These are phyloP conservation scores for Eucalyptus urophylla DNA, from an alignment of 345 rosid species.

Conservation along the genomic window DNA sequence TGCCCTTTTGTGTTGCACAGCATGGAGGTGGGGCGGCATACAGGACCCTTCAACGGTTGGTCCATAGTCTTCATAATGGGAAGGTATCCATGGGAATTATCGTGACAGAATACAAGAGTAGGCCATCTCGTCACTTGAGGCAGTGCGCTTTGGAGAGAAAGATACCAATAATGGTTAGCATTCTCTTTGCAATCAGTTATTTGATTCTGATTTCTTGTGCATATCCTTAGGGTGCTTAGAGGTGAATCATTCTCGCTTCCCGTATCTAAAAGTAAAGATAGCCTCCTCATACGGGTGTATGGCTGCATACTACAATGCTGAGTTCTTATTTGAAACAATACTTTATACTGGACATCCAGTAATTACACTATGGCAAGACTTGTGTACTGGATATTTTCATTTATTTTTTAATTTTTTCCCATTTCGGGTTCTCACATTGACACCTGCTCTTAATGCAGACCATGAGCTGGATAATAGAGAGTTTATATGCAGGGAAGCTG, in stretches of 20 bases:
- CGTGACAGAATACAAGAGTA: conserved; percentile 28
- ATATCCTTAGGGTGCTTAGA: neutral
- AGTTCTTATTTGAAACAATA: neutral
- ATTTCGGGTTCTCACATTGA: neutral
- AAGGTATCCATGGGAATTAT: conserved; percentile 29
- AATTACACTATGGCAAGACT: neutral
- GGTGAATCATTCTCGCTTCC: neutral
- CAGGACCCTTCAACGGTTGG: conserved; percentile 30
- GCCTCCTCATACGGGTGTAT: neutral
- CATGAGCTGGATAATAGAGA: conserved; percentile 1
- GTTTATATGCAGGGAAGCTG: neutral
- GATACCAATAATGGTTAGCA: conserved; percentile 41
- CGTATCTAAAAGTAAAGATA: neutral
- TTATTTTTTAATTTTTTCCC: neutral
- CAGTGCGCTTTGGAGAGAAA: conserved; percentile 46
- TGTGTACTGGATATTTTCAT: neutral
- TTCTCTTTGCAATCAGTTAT: neutral
- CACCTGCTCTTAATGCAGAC: neutral
- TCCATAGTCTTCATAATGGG: conserved; percentile 20
- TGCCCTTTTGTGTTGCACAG: conserved; percentile 4
- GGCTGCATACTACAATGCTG: neutral
- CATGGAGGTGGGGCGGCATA: conserved; percentile 58
- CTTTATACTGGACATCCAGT: neutral
- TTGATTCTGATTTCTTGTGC: neutral
- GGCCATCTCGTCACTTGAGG: conserved; percentile 44